Conservation (phyloP, 805 yeast genomes). For the Ogataea minuta region DNA sequence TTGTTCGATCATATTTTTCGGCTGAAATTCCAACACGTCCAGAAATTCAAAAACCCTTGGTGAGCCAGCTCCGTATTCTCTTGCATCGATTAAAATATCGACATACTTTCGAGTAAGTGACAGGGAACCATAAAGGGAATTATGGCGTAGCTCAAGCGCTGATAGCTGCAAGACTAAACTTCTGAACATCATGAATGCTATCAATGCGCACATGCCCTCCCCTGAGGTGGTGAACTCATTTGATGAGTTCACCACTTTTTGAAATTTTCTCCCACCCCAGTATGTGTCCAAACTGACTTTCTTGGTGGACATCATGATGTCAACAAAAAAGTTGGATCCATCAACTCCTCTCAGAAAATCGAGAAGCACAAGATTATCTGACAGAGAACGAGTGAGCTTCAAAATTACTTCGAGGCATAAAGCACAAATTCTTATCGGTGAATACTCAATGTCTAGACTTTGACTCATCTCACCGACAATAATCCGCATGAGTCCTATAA, state of each 20-base stretch:
- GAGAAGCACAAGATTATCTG: constrained; percentile 52
- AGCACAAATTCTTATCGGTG: constrained; percentile 58
- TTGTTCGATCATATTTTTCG: constrained; percentile 42
- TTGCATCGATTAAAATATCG: constrained; percentile 48
- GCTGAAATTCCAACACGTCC: constrained; percentile 64
- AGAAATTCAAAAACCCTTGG: constrained; percentile 68
- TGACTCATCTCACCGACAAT: constrained; percentile 21
- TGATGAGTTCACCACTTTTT: constrained; percentile 37
- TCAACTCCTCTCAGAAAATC: constrained; percentile 48
- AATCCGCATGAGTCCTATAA: constrained; percentile 39
- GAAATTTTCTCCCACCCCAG: constrained; percentile 53
- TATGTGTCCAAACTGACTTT: constrained; percentile 50
- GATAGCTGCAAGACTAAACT: constrained; percentile 60
- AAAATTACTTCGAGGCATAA: constrained; percentile 59
- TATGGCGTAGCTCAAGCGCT: constrained; percentile 69
- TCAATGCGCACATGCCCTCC: constrained; percentile 49
- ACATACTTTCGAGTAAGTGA: constrained; percentile 53
- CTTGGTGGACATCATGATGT: constrained; percentile 50
- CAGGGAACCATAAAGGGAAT: constrained; percentile 44
- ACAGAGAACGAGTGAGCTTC: constrained; percentile 55
- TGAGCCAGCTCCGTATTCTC: constrained; percentile 53
- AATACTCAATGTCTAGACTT: constrained; percentile 41
- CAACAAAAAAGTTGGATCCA: constrained; percentile 44
- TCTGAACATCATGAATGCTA: constrained; percentile 61
- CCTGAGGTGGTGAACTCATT: constrained; percentile 38